Evolutionary conservation across 2,329 filamentous ascomycete species (phyloP), one percentile per base, ranked within the genome.

Genomic region (Pochonia chlamydosporia): DNA sequence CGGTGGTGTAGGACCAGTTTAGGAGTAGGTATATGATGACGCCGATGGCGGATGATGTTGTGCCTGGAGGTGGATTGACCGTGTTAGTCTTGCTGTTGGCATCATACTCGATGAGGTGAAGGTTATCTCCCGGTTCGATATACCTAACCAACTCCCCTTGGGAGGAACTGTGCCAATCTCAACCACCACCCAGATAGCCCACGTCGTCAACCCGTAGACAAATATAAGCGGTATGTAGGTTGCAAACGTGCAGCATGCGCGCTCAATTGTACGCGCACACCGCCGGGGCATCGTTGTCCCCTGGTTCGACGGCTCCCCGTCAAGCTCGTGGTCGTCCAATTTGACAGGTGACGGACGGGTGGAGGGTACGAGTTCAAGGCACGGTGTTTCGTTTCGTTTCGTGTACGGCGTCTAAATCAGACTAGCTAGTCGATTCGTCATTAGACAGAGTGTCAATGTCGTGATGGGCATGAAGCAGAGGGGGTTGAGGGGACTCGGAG

Each of bases 181-280:
- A 41, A 87, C 77, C 57, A 91, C 79, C 8, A 96, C 90, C 77
- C 87, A 96, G n/a, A 86, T 80, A 3, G 89, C 91, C 93, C 93
- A 99, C 10, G 86, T 86, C n/a, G 89, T 92, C 55, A 96, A 67
- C 47, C 85, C 79, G 61, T 96, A 96, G 49, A 97, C 88, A 62
- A 97, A 96, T 24, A 73, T 73, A 16, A 97, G 75, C n/a, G 92
- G 92, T 56, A 95, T 88, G 66, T 90, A 96, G 23, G 82, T 87
- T 45, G 86, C 76, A 51, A 82, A 79, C 37, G 76, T 72, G 71
- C 91, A 97, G 74, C 90, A 96, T 61, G 81, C 84, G 43, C 90
- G 85, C 75, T 96, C 91, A 59, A 87, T 46, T 63, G 77, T 81
- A 54, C 86, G 77, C 42, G 81, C 84, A 73, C 81, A 87, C 59